Conservation (phyloP, 1,139 yeast genomes). For the Geotrichum candidum region DNA sequence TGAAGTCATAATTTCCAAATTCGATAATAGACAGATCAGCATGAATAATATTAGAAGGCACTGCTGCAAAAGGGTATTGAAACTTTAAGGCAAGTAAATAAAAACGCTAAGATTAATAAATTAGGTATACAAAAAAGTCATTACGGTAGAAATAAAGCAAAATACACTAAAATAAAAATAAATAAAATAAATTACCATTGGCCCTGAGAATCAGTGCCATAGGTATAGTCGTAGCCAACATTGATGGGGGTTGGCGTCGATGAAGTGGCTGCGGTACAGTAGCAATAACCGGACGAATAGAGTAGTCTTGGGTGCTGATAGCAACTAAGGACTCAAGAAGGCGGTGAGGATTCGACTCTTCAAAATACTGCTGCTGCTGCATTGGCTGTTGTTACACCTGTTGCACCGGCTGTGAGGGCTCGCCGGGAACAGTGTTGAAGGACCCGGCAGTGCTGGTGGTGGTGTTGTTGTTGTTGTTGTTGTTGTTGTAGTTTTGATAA, state of each 20-base stretch:
- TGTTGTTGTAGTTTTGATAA: slow-evolving; percentile 5
- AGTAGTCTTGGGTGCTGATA: slow-evolving; percentile 4
- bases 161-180: not conserved
- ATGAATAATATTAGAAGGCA: too few relatives aligned
- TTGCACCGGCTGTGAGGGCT: not conserved
- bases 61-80: too few relatives aligned
- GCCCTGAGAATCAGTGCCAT: not conserved
- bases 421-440: not conserved
- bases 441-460: not conserved
- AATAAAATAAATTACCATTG: slow-evolving; percentile 6
- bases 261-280: slow-evolving; percentile 3
- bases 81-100: too few relatives aligned
- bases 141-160: too few relatives aligned
- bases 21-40: too few relatives aligned
- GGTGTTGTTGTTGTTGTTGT: slow-evolving; percentile 3
- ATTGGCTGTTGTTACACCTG: not conserved
- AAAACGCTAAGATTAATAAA: too few relatives aligned
- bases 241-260: slow-evolving; percentile 9
- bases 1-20: too few relatives aligned
- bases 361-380: not conserved
- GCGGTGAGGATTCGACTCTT: slow-evolving; percentile 3
- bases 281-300: slow-evolving; percentile 6
- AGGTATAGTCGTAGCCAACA: slow-evolving; percentile 5
- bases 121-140: not conserved
- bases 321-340: not conserved